Evolutionary conservation across 2,329 filamentous ascomycete genomes (phyloP), one percentile per base, ranked within the genome.

Genomic region (Paracoccidioides brasiliensis): DNA sequence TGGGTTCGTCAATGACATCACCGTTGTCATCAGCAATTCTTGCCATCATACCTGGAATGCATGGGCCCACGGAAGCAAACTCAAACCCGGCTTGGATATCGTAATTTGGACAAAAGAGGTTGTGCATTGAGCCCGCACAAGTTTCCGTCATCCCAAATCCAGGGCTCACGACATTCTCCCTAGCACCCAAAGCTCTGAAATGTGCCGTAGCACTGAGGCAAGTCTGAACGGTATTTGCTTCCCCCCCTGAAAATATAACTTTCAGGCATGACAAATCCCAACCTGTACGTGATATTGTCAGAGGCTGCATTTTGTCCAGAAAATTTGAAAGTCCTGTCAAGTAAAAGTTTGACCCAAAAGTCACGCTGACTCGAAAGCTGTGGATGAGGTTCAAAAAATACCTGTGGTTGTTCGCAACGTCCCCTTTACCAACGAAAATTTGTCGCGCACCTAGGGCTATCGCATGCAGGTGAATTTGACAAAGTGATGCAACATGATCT

Each of bases 121-220:
- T 74, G 65, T 68, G 78, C 22, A 78, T 77, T 3, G 66, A 59
- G 0, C 77, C 77, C 0, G 75, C 77, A 58, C 76, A 80, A 0
- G 76, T 80, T 64, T 80, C 78, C 0, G 76, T 79, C 75, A 78
- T 75, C 7, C 76, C 73, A 43, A 74, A 78, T 0, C 72, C 75
- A 0, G 76, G 68, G 4, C 57, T 59, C 14, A 78, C 67, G 6
- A 72, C 66, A 12, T 69, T 62, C 0, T n/a, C 15, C 0, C 58
- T 66, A 2, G 70, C 69, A 4, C 72, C 67, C 55, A 67, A 66
- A 10, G 59, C 46, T 2, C 53, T 43, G 2, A 79, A 58, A 1
- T 70, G 41, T 0, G 54, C 38, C 14, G 68, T 60, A 6, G 67
- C 52, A 4, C 59, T 64, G 59, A 1, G 65, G 66, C 33, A 62